Percentiles rank a stretch among this genome's conserved stretches.
phyloP scores from a whole-genome alignment of 352 stramenopile species.

The Nothophytophthora sp. region DNA sequence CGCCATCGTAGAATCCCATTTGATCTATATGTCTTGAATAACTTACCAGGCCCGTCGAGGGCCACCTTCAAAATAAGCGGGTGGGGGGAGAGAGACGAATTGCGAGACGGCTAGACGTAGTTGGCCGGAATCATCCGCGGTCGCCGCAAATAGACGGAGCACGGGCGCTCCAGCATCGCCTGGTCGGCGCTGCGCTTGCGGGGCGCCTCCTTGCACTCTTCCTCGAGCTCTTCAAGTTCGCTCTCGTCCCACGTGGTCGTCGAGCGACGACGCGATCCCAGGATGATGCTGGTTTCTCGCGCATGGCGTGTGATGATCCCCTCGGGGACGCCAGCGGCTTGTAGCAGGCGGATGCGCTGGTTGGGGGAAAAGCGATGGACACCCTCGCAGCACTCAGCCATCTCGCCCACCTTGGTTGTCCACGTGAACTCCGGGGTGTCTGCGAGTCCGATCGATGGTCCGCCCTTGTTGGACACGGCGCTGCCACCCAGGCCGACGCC shows the following conservation, averaged over 20 bases:
- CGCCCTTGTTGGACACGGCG: conserved; percentile 56
- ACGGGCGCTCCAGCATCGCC: conserved; percentile 42
- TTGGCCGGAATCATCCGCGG: conserved; percentile 73
- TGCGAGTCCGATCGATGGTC: conserved; percentile 55
- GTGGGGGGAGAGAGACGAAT: conserved; percentile 5
- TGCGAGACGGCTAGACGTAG: conserved; percentile 36
- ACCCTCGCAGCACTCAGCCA: conserved; percentile 66
- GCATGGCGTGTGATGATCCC: conserved; percentile 69
- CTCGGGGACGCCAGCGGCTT: conserved; percentile 54
- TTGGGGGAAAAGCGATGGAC: conserved; percentile 62
- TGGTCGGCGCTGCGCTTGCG: conserved; percentile 52
- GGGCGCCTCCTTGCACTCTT: conserved; percentile 3
- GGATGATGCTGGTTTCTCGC: conserved; percentile 68
- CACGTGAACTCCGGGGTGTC: conserved; percentile 64
- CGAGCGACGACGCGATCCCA: conserved; percentile 50
- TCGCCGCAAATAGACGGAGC: conserved; percentile 45
- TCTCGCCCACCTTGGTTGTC: conserved; percentile 68
- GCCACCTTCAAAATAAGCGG: conserved; percentile 6
- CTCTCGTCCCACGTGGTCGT: conserved; percentile 17
- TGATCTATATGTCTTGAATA: conserved; percentile 28
- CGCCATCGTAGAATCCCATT: conserved; percentile 12
- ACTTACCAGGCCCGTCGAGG: conserved; percentile 15
- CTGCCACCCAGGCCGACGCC: conserved; percentile 56
- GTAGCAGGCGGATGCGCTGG: conserved; percentile 56
- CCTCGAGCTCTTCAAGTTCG: conserved; percentile 4